Evolutionary conservation across 306 rosid species (phyloP), one percentile per base, ranked within the genome.

Genomic region (Rosa lucieae): DNA sequence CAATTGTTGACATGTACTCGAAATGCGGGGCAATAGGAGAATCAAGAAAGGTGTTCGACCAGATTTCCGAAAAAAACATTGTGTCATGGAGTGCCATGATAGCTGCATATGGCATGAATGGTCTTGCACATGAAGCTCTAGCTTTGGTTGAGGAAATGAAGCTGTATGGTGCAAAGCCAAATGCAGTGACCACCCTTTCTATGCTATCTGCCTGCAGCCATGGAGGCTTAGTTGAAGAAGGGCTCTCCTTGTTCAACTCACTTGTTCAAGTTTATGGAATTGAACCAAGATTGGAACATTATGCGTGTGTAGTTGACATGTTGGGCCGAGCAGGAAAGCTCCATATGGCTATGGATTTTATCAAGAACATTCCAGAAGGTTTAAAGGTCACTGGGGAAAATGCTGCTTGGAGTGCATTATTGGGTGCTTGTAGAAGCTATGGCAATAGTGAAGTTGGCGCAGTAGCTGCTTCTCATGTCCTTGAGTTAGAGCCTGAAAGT

Each of bases 1-100:
- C 90, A 53, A 81, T 77, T 59, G 40, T 88, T 5, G 87, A 81
- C 74, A 85, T 83, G 86, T 85, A 88, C 75, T 85, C 89, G 0
- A 88, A 85, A 70, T 85, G 91, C n/a, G 91, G 91, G 59, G 85
- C 69, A 6, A 74, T 81, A 56, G 89, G 77, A 68, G 84, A 86
- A 71, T 85, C 87, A 14, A 65, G 78, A 55, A 72, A 79, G 75
- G 87, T 77, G 14, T 88, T 88, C 44, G 73, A 71, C 63, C 84
- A 80, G 74, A 85, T 83, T 55, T 37, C 68, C 5, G 77, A 43
- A 20, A 87, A 83, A 53, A 83, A 83, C 55, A 67, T 77, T 7
- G 80, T 85, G 32, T 83, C 79, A 6, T 88, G 87, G 91, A 79
- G 86, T 65, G 84, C 87, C 21, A 81, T 88, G 89, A 81, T 81